These are phyloP conservation scores for Xylaria acuta DNA, from an alignment of 495 filamentous ascomycete genomes.

Conservation along the genomic window DNA sequence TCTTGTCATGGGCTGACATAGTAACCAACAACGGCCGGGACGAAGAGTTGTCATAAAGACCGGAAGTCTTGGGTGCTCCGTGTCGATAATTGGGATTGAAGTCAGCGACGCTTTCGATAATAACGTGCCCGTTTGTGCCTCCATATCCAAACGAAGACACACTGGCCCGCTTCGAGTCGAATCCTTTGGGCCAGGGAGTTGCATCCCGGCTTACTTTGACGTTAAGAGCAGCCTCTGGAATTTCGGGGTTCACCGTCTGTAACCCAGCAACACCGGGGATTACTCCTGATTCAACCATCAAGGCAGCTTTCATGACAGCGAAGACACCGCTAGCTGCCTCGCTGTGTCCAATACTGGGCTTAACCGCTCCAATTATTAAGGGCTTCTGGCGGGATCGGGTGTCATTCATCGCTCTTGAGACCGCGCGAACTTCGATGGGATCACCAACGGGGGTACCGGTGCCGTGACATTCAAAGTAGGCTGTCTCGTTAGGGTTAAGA, in stretches of 20 bases:
- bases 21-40: neutral
- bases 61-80: neutral
- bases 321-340: conserved; percentile 56
- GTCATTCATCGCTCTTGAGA: conserved; percentile 36
- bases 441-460: conserved; percentile 46
- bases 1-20: neutral
- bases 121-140: conserved; percentile 53
- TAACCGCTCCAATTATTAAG: conserved; percentile 35
- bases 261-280: conserved; percentile 44
- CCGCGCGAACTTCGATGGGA: conserved; percentile 45
- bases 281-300: conserved; percentile 52
- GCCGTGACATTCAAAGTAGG: conserved; percentile 44
- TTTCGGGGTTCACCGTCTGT: conserved; percentile 33
- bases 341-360: conserved; percentile 55
- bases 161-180: conserved; percentile 36
- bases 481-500: conserved; percentile 49
- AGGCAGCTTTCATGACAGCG: conserved; percentile 54
- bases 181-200: conserved; percentile 38
- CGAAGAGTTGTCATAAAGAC: neutral
- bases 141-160: conserved; percentile 51
- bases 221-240: conserved; percentile 13
- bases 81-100: conserved; percentile 38
- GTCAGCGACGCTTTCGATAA: conserved; percentile 54
- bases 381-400: conserved; percentile 48
- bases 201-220: conserved; percentile 32